phyloP scores from a whole-genome alignment of 2,329 filamentous ascomycete species.

The Epichloe gansuensis region DNA sequence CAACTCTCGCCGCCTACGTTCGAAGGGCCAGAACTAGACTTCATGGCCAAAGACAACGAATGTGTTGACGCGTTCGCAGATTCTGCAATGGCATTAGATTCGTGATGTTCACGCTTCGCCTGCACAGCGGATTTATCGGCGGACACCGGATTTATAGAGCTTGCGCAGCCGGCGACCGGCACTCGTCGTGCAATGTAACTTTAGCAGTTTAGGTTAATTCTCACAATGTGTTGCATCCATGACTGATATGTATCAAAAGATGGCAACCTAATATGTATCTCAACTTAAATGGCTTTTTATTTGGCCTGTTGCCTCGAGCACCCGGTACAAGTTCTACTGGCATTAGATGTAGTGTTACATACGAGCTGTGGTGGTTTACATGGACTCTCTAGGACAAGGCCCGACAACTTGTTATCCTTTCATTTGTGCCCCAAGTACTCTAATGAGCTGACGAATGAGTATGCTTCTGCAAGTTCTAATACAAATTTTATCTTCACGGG shows the following conservation, averaged over 20 bases:
- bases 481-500: background rate
- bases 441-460: too few species aligned
- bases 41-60: conserved; percentile 33
- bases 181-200: background rate
- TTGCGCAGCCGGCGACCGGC: background rate
- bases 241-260: background rate
- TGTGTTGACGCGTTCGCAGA: conserved; percentile 13
- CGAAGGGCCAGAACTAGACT: conserved; percentile 39
- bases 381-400: background rate
- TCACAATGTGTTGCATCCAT: background rate
- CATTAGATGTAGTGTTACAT: too few species aligned
- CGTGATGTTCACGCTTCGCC: background rate
- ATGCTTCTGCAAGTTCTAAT: background rate
- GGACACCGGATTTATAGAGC: background rate
- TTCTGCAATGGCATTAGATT: conserved; percentile 21
- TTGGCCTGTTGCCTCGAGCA: too few species aligned
- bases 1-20: conserved; percentile 44
- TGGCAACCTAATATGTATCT: background rate
- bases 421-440: too few species aligned
- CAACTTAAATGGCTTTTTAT: background rate
- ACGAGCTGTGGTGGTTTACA: too few species aligned
- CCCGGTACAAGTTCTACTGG: too few species aligned
- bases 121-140: background rate
- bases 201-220: background rate
- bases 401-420: background rate